A percentile compares a stretch with the other conserved stretches of the same genome.
Evolutionary conservation across 768 basidiomycete genomes (phyloP).

Genomic region (Russula earlei): DNA sequence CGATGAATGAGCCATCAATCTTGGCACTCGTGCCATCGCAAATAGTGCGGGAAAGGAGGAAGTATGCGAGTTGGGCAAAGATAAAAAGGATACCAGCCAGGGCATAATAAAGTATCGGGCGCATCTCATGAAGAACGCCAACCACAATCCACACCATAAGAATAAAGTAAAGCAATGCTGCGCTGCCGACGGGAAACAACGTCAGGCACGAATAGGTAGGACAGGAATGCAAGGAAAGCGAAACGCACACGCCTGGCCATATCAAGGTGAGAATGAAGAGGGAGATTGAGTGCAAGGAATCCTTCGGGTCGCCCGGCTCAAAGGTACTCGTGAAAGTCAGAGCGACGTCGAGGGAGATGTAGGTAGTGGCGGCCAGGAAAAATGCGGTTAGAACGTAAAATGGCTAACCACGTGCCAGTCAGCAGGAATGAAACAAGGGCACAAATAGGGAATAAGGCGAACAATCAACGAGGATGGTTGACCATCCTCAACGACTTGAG

Average conservation of each 20-base stretch:
- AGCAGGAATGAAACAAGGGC: neutral
- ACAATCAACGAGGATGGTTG: conserved; percentile 62
- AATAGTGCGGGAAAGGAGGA: conserved; percentile 68
- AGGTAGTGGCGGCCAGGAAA: conserved; percentile 65
- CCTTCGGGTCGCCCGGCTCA: conserved; percentile 48
- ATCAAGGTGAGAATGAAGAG: conserved; percentile 75
- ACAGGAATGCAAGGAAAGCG: neutral
- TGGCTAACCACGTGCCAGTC: conserved; percentile 37
- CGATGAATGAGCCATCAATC: conserved; percentile 81
- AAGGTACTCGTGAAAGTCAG: conserved; percentile 55
- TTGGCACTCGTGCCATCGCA: conserved; percentile 58
- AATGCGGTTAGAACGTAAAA: conserved; percentile 44
- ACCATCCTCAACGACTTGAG: conserved; percentile 92
- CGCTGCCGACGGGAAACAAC: conserved; percentile 31
- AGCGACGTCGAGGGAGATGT: conserved; percentile 78
- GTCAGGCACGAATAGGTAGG: neutral
- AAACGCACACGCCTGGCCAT: conserved; percentile 66
- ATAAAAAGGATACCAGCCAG: conserved; percentile 70
- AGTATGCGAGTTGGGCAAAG: conserved; percentile 73
- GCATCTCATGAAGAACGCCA: conserved; percentile 62
- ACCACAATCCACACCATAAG: conserved; percentile 80
- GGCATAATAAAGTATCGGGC: conserved; percentile 73
- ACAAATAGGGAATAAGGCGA: conserved; percentile 24
- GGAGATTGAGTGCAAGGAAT: conserved; percentile 51
- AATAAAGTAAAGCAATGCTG: conserved; percentile 56